phyloP scores from a whole-genome alignment of 768 basidiomycete genomes.

The Lactarius indigo region DNA sequence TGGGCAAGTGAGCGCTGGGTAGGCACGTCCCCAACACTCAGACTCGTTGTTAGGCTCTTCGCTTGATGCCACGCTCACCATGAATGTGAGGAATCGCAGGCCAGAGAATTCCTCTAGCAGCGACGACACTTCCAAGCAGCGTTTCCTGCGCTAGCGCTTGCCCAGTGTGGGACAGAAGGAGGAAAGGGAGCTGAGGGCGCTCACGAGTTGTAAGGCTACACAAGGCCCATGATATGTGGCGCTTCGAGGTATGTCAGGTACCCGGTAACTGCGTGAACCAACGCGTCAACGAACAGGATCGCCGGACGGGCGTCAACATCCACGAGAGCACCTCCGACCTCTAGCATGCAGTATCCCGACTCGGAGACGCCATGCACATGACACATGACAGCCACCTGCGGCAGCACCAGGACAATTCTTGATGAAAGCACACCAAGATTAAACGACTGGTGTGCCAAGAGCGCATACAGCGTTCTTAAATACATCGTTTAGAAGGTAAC shows the following conservation, averaged over 20 bases:
- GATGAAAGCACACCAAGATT: too few relatives aligned
- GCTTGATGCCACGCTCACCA: constrained; percentile 39
- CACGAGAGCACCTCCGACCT: constrained; percentile 36
- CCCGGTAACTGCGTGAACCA: constrained; percentile 43
- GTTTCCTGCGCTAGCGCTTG: too few relatives aligned
- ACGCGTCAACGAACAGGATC: constrained; percentile 53
- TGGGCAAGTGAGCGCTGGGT: constrained; percentile 57
- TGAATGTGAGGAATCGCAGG: constrained; percentile 55
- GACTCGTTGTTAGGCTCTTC: constrained; percentile 38
- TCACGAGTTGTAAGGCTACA: constrained; percentile 47
- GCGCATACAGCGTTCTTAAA: too few relatives aligned
- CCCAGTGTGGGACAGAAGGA: not conserved
- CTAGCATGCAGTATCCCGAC: constrained; percentile 39
- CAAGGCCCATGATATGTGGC: constrained; percentile 57
- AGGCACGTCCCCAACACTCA: constrained; percentile 51
- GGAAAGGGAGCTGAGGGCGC: constrained; percentile 32
- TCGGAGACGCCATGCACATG: constrained; percentile 46
- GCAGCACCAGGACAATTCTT: too few relatives aligned
- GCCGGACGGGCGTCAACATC: constrained; percentile 39
- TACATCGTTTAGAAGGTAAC: too few relatives aligned
- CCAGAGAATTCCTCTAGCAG: constrained; percentile 40
- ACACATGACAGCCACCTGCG: constrained; percentile 43
- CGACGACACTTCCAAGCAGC: constrained; percentile 40
- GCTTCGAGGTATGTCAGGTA: constrained; percentile 53
- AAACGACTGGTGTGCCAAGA: too few relatives aligned